Evolutionary conservation across 2,329 filamentous ascomycete genomes (phyloP).

Genomic region (Hypoxylon sp.): DNA sequence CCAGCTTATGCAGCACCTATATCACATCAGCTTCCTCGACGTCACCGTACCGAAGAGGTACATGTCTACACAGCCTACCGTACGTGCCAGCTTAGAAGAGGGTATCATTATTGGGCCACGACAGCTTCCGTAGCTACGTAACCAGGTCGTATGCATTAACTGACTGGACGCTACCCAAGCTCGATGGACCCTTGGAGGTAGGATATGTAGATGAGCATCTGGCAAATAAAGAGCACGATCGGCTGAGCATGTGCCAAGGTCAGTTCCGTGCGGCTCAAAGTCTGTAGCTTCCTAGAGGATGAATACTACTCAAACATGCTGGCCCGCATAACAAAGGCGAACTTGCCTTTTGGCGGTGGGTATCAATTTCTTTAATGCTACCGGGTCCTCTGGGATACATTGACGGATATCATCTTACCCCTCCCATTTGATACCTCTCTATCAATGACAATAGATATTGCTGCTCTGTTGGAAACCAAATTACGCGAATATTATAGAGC

Average conservation of each 20-base stretch:
- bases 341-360: background rate
- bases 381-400: slow-evolving; percentile 1
- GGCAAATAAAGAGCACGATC: background rate
- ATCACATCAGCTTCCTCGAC: background rate
- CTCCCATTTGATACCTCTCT: slow-evolving; percentile 24
- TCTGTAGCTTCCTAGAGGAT: background rate
- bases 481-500: slow-evolving; percentile 57
- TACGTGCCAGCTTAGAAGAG: too few species aligned
- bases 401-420: background rate
- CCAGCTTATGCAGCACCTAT: background rate
- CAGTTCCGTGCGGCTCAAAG: background rate
- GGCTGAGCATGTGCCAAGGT: background rate
- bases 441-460: too few species aligned
- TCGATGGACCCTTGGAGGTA: background rate
- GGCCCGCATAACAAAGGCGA: background rate
- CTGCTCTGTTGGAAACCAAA: background rate
- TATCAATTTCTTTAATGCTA: slow-evolving; percentile 11
- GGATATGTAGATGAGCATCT: background rate
- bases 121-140: too few species aligned
- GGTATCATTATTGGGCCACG: background rate
- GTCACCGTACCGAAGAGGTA: background rate
- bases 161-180: background rate
- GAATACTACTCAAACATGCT: too few species aligned
- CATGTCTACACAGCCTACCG: background rate
- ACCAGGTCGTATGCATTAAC: background rate